These are phyloP conservation scores for Sicyos edulis DNA, from an alignment of 306 rosid genomes.

Conservation along the genomic window DNA sequence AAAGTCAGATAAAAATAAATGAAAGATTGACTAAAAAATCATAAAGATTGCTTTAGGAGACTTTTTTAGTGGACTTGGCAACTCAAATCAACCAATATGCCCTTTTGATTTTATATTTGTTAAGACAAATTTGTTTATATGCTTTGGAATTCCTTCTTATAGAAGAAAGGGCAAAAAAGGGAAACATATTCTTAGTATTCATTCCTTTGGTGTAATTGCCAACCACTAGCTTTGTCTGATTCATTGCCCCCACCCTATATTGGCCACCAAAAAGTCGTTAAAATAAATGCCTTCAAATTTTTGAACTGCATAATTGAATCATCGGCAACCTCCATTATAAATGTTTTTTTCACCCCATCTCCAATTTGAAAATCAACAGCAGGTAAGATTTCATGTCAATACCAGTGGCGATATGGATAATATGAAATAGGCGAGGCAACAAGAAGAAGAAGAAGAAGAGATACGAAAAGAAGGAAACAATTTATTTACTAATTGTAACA, in stretches of 20 bases:
- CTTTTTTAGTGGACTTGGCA: no score
- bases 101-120: no score
- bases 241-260: background rate
- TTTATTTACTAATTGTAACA: conserved; percentile 20
- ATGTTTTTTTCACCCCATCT: background rate
- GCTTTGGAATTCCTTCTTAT: no score
- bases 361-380: background rate
- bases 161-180: background rate
- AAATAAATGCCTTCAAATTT: background rate
- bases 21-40: no score
- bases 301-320: background rate
- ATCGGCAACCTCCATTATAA: background rate
- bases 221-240: background rate
- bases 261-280: background rate
- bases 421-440: background rate
- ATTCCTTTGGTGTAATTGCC: background rate
- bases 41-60: no score
- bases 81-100: no score
- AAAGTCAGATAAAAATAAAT: no score
- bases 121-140: no score
- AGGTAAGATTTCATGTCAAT: background rate
- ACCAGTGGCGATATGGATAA: background rate
- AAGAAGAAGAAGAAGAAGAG: no score
- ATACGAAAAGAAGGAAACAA: conserved; percentile 19
- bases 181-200: background rate